Evolutionary conservation across 371 early-diverging fungal genomes (phyloP).

Genomic region (Mortierella sp.): DNA sequence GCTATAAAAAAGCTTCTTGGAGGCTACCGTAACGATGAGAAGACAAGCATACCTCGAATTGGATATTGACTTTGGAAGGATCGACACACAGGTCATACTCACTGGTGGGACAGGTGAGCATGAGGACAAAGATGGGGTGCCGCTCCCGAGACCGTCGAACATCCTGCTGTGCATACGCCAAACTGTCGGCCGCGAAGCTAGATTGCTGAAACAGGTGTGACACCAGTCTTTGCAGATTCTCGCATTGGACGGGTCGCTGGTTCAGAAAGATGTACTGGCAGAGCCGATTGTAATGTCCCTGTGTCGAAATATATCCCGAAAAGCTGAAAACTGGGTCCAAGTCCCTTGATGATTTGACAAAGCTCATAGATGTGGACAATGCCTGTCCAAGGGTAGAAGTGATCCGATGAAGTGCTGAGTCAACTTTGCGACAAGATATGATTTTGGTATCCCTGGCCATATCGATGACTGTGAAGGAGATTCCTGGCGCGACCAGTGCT

Average conservation of each 20-base stretch:
- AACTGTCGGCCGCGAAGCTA: constrained; percentile 47
- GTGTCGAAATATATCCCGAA: constrained; percentile 37
- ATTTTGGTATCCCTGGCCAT: constrained; percentile 56
- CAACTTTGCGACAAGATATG: constrained; percentile 65
- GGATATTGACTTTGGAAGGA: constrained; percentile 61
- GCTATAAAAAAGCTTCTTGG: neutral
- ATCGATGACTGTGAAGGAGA: constrained; percentile 66
- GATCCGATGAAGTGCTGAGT: constrained; percentile 27
- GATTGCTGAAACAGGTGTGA: constrained; percentile 61
- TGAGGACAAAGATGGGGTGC: constrained; percentile 69
- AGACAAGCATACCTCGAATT: constrained; percentile 56
- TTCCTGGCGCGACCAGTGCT: constrained; percentile 63
- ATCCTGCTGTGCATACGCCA: constrained; percentile 22
- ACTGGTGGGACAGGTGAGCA: constrained; percentile 58
- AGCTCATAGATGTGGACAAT: constrained; percentile 23
- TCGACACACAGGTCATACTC: constrained; percentile 66
- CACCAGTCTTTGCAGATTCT: constrained; percentile 60
- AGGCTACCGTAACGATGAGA: neutral
- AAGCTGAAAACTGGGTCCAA: constrained; percentile 3
- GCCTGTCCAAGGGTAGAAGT: constrained; percentile 29
- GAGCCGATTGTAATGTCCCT: constrained; percentile 48
- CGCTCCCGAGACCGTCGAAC: constrained; percentile 51
- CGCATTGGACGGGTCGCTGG: constrained; percentile 61
- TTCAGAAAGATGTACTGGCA: constrained; percentile 71
- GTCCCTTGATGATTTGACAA: neutral